Conservation (phyloP, 441 rosid species). For the Aleurites moluccanus region DNA sequence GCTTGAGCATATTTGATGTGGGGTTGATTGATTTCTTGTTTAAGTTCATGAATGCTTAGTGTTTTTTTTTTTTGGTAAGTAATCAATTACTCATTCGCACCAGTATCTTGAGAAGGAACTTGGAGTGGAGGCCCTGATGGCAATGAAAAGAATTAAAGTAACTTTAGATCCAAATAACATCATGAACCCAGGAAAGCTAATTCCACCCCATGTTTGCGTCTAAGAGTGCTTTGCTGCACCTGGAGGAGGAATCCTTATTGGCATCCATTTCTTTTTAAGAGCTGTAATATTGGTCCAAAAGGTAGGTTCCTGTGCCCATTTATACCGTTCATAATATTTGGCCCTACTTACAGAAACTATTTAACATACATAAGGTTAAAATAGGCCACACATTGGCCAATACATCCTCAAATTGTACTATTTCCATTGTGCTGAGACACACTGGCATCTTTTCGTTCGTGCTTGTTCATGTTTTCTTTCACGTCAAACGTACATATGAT, state of each 20-base stretch:
- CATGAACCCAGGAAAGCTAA: slow-evolving; percentile 96
- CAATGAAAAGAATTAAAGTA: slow-evolving; percentile 79
- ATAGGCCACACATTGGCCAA: background rate
- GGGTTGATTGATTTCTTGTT: background rate
- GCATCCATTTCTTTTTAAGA: background rate
- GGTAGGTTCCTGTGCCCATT: background rate
- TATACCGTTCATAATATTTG: slow-evolving; percentile 9
- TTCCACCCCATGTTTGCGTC: slow-evolving; percentile 86
- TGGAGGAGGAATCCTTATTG: background rate
- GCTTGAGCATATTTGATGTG: background rate
- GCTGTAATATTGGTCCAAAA: background rate
- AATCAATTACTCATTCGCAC: slow-evolving; percentile 13
- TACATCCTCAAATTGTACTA: background rate
- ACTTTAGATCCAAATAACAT: slow-evolving; percentile 82
- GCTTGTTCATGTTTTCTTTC: background rate
- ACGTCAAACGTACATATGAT: background rate
- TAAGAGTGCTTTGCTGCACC: slow-evolving; percentile 22
- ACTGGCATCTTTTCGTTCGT: background rate
- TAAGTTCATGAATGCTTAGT: background rate
- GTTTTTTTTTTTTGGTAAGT: background rate
- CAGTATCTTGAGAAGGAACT: slow-evolving; percentile 93
- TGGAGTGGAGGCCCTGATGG: slow-evolving; percentile 75
- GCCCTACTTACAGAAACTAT: background rate
- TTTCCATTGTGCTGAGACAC: background rate
- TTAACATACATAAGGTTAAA: background rate